Evolutionary conservation across 2,329 filamentous ascomycete genomes (phyloP).

Genomic region (Colletotrichum tanaceti): DNA sequence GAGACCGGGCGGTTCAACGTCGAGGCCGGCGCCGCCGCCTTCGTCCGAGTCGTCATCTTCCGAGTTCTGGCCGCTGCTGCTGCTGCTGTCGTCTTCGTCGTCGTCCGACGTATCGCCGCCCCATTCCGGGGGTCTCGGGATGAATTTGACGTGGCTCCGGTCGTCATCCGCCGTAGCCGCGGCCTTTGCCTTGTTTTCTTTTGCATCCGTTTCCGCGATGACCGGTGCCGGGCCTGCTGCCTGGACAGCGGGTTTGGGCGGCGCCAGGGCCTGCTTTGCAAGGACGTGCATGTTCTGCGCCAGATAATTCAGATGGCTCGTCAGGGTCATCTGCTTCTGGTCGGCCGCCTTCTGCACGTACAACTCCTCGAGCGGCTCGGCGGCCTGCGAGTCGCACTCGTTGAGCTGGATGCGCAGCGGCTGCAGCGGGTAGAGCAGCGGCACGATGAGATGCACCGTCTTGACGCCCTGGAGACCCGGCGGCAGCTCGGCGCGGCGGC

Average conservation of each 20-base stretch:
- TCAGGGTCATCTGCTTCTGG: slow-evolving; percentile 71
- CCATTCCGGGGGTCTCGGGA: slow-evolving; percentile 85
- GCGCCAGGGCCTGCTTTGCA: slow-evolving; percentile 63
- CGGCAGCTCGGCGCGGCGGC: slow-evolving; percentile 70
- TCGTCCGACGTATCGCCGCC: slow-evolving; percentile 55
- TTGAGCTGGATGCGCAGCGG: slow-evolving; percentile 73
- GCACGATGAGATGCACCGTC: slow-evolving; percentile 75
- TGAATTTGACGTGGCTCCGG: slow-evolving; percentile 75
- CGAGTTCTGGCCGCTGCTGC: slow-evolving; percentile 43
- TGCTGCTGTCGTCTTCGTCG: slow-evolving; percentile 50
- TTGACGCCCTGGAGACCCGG: slow-evolving; percentile 69
- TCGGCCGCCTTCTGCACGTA: slow-evolving; percentile 70
- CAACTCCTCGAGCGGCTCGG: slow-evolving; percentile 71
- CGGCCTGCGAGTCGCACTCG: slow-evolving; percentile 69
- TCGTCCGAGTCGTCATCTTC: slow-evolving; percentile 61
- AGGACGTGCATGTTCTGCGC: slow-evolving; percentile 76
- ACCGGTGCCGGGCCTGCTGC: slow-evolving; percentile 39
- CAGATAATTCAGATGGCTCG: slow-evolving; percentile 80
- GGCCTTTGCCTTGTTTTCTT: slow-evolving; percentile 44
- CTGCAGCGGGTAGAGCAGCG: slow-evolving; percentile 77
- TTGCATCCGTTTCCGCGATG: slow-evolving; percentile 37
- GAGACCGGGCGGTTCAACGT: slow-evolving; percentile 47
- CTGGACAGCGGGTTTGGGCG: slow-evolving; percentile 39
- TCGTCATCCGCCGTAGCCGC: slow-evolving; percentile 53
- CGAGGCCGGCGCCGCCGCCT: slow-evolving; percentile 58